Evolutionary conservation across 2,329 filamentous ascomycete species (phyloP), one percentile per base, ranked within the genome.

Genomic region (Fusarium sacchari): DNA sequence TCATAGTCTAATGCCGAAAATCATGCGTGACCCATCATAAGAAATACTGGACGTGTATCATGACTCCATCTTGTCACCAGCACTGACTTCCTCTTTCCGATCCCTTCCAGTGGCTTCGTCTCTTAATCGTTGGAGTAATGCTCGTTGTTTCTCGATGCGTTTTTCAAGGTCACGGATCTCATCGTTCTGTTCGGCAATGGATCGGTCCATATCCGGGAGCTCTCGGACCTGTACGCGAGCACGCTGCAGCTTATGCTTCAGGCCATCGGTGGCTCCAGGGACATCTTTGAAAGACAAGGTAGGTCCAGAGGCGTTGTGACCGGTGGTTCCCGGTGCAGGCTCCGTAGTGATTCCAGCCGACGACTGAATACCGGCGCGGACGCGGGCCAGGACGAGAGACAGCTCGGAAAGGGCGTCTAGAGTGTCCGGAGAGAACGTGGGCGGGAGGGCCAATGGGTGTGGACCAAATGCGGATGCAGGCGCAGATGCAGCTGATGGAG

Each of bases 401-500:
- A 98, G 90, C 78, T 95, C 91, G 32, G 95, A 94, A 60, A 97
- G 89, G 76, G 94, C 90, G 85, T 97, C 95, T 84, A 98, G 94
- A 56, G 91, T 90, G 82, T 95, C 92, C 34, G 95, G 93, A 56
- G 93, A 89, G 71, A 96, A 92, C 63, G 92, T 90, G 6, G 88
- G 84, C 37, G 92, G 88, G 66, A 89, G 84, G 71, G 85, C 84
- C 79, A 88, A 85, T 28, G 83, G 84, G 78, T 83, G 85, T 53
- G 83, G 77, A 43, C 67, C 60, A 59, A 43, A 18, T 28, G 64
- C 24, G 24, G 62, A 55, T 43, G 58, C 37, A 30, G 75, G 60
- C 30, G 83, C 63, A 9, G 52, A 52, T 60, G 53, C 53, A 36
- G 74, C 67, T 50, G 83, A 83, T 79, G 79, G 69, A 60, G 76